Base-by-base conservation (phyloP, 2,329 filamentous ascomycete genomes). In the Monilinia fructicola region DNA sequence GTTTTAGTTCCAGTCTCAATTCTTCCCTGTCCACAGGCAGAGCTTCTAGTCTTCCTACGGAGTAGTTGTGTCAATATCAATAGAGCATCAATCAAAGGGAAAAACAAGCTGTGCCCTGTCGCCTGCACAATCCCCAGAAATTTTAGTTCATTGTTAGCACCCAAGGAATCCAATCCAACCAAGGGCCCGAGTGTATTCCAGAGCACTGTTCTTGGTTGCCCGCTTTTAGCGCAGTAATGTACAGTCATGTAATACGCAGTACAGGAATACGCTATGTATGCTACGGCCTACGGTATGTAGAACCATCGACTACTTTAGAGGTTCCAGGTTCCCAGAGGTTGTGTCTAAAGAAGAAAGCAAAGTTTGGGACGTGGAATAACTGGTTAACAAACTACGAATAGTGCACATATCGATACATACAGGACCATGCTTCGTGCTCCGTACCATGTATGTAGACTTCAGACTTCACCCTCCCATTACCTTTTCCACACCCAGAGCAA, bases 161-260 rank as follows among this genome's bases (percentile, higher is more conserved):
- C n/a, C 26, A 23, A n/a, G 58, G 48, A n/a, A 42, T 48, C 28
- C 42, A 59, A 48, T 59, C 42, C 42, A 35, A 35, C 31, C 31
- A 35, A 60, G 56, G 56, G 56, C 56, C 58, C 58, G 58, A 60
- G 58, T 60, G 58, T 40, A 50, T 50, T 50, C 58, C n/a, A 50
- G 55, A 42, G 55, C 11, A 31, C 31, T 50, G 58, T 50, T 38
- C 44, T 59, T 50, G 58, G 31, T 38, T 60, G 58, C 58, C 58
- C 62, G 54, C 62, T 58, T 38, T 59, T 58, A 50, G 62, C 31
- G 42, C 42, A 26, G 54, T n/a, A 40, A 50, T 64, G 53, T 23
- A 60, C n/a, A n/a, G n/a, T n/a, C n/a, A 60, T 50, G 44, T 26
- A 35, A 46, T 46, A 50, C 44, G 46, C 14, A 60, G 44, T 38